A percentile compares a stretch with the other conserved stretches of the same genome.
Conservation (phyloP, 1,284 basidiomycete species). For the Leccinum solheimii region DNA sequence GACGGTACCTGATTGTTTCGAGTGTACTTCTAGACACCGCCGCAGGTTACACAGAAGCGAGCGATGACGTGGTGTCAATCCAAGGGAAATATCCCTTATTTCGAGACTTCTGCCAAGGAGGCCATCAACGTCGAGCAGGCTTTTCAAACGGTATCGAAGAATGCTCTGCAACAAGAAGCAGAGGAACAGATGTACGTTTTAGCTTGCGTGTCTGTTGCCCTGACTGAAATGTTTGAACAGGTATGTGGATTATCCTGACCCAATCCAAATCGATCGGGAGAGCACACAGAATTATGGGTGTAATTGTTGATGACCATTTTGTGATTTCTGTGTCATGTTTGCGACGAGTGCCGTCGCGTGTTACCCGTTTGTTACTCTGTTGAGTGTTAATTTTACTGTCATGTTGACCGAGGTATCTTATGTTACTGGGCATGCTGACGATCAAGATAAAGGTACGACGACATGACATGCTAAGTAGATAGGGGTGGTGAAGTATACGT, state of each 20-base stretch:
- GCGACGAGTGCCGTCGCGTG: constrained; percentile 27
- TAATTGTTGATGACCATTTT: constrained; percentile 68
- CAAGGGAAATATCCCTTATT: constrained; percentile 99
- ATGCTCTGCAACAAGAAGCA: constrained; percentile 94
- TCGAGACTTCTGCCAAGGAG: constrained; percentile 99
- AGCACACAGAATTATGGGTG: constrained; percentile 90
- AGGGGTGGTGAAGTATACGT: constrained; percentile 5
- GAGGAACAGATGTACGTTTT: constrained; percentile 88
- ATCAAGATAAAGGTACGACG: constrained; percentile 15
- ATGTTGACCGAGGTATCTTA: constrained; percentile 23
- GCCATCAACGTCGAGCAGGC: constrained; percentile 99
- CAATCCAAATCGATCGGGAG: constrained; percentile 95
- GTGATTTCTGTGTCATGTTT: constrained; percentile 27
- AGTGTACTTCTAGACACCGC: constrained; percentile 1
- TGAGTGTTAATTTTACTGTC: constrained; percentile 39
- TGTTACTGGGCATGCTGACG: constrained; percentile 18
- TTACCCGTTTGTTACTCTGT: constrained; percentile 36
- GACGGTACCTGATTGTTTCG: constrained; percentile 21
- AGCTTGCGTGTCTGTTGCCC: constrained; percentile 2
- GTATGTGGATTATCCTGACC: constrained; percentile 98
- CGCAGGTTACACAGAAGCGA: constrained; percentile 95
- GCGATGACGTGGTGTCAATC: constrained; percentile 99
- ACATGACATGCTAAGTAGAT: constrained; percentile 20
- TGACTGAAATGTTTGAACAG: constrained; percentile 43
- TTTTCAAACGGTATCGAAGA: constrained; percentile 99